Evolutionary conservation across 768 basidiomycete genomes (phyloP), one percentile per base, ranked within the genome.

Genomic region (Psilocybe sp.): DNA sequence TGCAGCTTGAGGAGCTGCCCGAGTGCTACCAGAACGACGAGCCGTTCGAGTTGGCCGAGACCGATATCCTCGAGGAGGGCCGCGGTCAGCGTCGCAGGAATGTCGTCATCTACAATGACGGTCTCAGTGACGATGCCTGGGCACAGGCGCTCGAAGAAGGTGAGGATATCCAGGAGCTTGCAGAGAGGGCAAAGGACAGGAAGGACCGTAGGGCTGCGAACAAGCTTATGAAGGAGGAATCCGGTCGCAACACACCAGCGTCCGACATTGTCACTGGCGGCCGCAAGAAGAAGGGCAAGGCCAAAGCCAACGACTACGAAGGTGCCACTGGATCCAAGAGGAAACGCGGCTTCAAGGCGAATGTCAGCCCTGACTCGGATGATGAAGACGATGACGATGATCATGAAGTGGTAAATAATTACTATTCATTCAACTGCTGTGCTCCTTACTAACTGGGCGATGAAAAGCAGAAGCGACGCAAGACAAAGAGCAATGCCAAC

Each of bases 101-200:
- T 50, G 78, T 87, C 39, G 92, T 98, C 53, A 87, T 83, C 62
- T 98, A 98, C 63, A 95, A 88, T 51, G 96, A 98, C 63, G 94
- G 94, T 13, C 76, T 98, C 49, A 87, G 84, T 46, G 96, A 98
- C 58, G 96, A 97, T 61, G 87, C 94, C 57, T 97, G 92, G 88
- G 82, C 92, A 15, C 35, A 85, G 84, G 87, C 89, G 45, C 69
- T 90, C 40, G 88, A 91, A 63, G 88, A 90, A 8, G 89, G 88
- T 19, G 87, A 90, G 64, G 89, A 91, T 60, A 61, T 90, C 35
- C 79, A 87, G 54, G 87, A 89, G 65, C 70, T 90, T 32, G 74
- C 80, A 8, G 88, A 89, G 54, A 79, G 77, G 53, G 69, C 78
- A 11, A 73, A 81, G 45, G 84, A 82, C 49, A 84, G 75, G 69